phyloP scores from a whole-genome alignment of 768 basidiomycete species.

The Serendipita sp. region DNA sequence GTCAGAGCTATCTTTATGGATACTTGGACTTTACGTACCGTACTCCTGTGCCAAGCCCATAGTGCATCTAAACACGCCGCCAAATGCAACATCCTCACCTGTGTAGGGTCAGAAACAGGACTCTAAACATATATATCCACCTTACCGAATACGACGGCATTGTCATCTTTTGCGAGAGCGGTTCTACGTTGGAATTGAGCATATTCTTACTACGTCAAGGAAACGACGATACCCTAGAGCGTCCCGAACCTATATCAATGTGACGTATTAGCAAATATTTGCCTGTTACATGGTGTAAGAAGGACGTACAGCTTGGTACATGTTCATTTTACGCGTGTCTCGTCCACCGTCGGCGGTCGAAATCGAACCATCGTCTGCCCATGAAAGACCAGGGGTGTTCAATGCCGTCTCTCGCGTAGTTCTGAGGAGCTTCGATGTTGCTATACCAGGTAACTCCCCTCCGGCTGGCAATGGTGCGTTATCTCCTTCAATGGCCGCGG shows the following conservation, averaged over 20 bases:
- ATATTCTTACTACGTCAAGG: background rate
- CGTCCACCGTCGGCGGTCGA: slow-evolving; percentile 40
- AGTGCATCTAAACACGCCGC: slow-evolving; percentile 87
- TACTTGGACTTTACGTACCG: slow-evolving; percentile 44
- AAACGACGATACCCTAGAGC: slow-evolving; percentile 48
- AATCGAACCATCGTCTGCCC: slow-evolving; percentile 44
- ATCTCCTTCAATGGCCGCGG: slow-evolving; percentile 17
- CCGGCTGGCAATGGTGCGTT: slow-evolving; percentile 59
- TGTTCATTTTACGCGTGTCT: slow-evolving; percentile 89
- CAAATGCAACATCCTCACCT: slow-evolving; percentile 71
- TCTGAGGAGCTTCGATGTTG: slow-evolving; percentile 48
- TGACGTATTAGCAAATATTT: background rate
- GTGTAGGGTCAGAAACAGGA: background rate
- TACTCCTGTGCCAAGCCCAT: slow-evolving; percentile 45
- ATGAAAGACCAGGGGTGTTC: slow-evolving; percentile 54
- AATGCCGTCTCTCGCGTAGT: slow-evolving; percentile 53
- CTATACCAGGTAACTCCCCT: slow-evolving; percentile 57
- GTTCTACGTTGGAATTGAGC: slow-evolving; percentile 30
- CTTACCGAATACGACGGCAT: slow-evolving; percentile 68
- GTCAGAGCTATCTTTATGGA: background rate
- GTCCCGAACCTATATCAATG: slow-evolving; percentile 31
- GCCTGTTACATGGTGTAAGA: background rate
- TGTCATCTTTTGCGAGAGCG: slow-evolving; percentile 70
- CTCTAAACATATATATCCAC: slow-evolving; percentile 1
- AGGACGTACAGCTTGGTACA: slow-evolving; percentile 71